Conservation (phyloP, 345 rosid genomes). For the Lumnitzera littorea region DNA sequence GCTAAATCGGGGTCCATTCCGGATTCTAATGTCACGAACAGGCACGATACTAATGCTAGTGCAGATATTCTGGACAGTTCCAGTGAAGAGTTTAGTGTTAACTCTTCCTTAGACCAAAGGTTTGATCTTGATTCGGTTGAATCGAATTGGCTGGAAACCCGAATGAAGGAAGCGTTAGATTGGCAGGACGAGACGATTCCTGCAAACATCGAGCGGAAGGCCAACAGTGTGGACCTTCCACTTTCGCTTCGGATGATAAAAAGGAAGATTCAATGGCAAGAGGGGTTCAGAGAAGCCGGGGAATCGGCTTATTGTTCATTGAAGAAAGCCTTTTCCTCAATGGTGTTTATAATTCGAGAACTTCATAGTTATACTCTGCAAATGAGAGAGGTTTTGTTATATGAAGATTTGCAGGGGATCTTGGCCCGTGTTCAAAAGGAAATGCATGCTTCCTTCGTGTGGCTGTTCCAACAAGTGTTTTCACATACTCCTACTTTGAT, state of each 20-base stretch:
- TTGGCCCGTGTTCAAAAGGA: conserved; percentile 64
- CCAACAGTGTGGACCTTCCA: conserved; percentile 77
- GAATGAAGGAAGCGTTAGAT: conserved; percentile 5
- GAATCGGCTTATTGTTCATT: conserved; percentile 64
- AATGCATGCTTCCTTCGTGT: conserved; percentile 81
- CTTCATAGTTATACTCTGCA: conserved; percentile 67
- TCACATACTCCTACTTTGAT: conserved; percentile 88
- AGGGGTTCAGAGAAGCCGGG: conserved; percentile 50
- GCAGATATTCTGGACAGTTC: conserved; percentile 1
- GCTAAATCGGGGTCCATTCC: conserved; percentile 9
- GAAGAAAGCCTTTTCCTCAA: conserved; percentile 80
- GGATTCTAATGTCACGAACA: conserved; percentile 3
- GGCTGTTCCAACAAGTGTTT: conserved; percentile 90
- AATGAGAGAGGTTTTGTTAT: conserved; percentile 60
- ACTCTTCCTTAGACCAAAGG: too few species aligned
- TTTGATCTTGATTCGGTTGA: background rate
- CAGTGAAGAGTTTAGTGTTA: background rate
- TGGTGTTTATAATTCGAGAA: conserved; percentile 90
- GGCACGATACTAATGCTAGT: too few species aligned
- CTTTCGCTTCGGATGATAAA: conserved; percentile 69
- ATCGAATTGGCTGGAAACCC: conserved; percentile 15
- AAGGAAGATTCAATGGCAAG: conserved; percentile 71
- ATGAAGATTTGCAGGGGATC: conserved; percentile 66
- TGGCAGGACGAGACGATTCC: conserved; percentile 29
- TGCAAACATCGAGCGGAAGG: conserved; percentile 68